These are phyloP conservation scores for Dactylorhiza incarnata DNA, from an alignment of 106 monocot species.

Conservation along the genomic window DNA sequence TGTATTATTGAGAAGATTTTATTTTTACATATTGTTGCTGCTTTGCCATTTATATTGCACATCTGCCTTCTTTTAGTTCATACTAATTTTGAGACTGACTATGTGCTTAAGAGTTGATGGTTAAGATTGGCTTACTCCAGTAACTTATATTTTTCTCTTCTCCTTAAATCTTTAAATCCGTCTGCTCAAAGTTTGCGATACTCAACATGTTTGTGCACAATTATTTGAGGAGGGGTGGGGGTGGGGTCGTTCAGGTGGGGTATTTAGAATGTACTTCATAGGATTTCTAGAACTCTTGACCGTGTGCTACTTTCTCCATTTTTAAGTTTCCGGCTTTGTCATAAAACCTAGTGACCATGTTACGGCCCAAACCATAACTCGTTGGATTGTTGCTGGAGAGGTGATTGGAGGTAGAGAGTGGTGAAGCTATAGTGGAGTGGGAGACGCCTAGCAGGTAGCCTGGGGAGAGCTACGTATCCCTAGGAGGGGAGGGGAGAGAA, in stretches of 20 bases:
- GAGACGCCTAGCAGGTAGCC: too few species aligned
- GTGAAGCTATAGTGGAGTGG: too few species aligned
- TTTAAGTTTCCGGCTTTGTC: neutral
- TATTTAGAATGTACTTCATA: neutral
- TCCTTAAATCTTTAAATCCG: neutral
- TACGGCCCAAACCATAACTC: too few species aligned
- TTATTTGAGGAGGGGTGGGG: neutral
- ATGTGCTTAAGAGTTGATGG: neutral
- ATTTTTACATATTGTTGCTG: neutral
- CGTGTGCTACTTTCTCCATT: neutral
- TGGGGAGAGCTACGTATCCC: too few species aligned
- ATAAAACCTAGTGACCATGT: neutral
- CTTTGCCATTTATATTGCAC: neutral
- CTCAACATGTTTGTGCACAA: neutral
- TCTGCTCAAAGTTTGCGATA: neutral
- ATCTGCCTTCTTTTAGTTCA: neutral
- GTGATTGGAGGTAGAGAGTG: too few species aligned
- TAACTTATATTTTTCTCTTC: neutral
- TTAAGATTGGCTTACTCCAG: neutral
- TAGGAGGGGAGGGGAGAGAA: too few species aligned
- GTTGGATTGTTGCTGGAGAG: too few species aligned
- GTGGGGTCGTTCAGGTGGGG: neutral
- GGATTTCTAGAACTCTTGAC: neutral
- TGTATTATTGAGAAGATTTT: neutral
- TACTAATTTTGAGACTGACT: neutral